A percentile compares a stretch with the other conserved stretches of the same genome.
These are phyloP conservation scores for Penicillium coprophilum DNA, from an alignment of 495 filamentous ascomycete species.

Conservation along the genomic window DNA sequence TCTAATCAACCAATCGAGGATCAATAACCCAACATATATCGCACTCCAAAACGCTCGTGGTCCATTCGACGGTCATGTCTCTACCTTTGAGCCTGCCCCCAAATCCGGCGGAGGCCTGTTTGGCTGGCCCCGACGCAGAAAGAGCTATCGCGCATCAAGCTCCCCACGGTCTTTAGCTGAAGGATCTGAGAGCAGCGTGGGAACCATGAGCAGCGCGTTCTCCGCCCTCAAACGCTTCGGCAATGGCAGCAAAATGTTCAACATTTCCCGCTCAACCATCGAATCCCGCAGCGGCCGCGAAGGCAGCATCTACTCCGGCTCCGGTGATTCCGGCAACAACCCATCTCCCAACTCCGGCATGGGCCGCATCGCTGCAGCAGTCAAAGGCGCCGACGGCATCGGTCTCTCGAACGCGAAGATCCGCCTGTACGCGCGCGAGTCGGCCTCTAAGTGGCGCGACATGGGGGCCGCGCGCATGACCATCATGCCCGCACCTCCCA, in stretches of 20 bases:
- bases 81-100: conserved; percentile 30
- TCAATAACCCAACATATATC: conserved; percentile 86
- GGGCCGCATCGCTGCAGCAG: conserved; percentile 54
- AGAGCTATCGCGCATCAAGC: conserved; percentile 59
- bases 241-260: conserved; percentile 65
- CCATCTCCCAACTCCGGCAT: conserved; percentile 54
- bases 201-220: conserved; percentile 61
- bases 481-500: conserved; percentile 67
- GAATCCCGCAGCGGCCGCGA: conserved; percentile 55
- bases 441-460: conserved; percentile 80
- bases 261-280: conserved; percentile 67
- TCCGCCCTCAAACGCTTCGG: conserved; percentile 74
- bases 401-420: conserved; percentile 76
- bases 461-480: conserved; percentile 80
- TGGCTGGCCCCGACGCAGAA: conserved; percentile 50
- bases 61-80: conserved; percentile 33
- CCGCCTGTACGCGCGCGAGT: conserved; percentile 76
- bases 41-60: conserved; percentile 71
- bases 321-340: conserved; percentile 47
- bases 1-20: conserved; percentile 76
- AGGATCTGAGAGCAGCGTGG: conserved; percentile 57
- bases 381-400: conserved; percentile 52
- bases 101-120: conserved; percentile 41
- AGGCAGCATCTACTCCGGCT: conserved; percentile 61
- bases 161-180: conserved; percentile 53